phyloP scores from a whole-genome alignment of 176 grass and related monocot species.

The Zizania latifolia region DNA sequence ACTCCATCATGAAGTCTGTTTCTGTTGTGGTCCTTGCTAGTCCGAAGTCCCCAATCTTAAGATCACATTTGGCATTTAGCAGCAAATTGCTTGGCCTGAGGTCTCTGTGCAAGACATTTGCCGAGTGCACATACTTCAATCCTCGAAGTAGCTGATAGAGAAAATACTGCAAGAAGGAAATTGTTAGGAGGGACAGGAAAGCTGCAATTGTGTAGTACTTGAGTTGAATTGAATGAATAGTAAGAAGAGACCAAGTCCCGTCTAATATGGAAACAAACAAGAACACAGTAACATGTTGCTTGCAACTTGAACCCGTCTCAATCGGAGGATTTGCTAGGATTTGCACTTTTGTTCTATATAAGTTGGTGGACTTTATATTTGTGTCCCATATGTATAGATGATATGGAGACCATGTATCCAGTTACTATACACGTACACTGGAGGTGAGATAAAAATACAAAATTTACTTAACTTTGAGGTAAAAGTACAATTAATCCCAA shows the following conservation, averaged over 20 bases:
- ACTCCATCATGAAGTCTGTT: constrained; percentile 98
- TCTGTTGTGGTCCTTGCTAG: constrained; percentile 91
- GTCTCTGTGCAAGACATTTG: constrained; percentile 91
- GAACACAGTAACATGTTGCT: not conserved
- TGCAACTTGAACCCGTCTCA: not conserved
- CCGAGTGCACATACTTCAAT: constrained; percentile 93
- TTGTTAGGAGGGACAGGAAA: not conserved
- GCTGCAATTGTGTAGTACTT: not conserved
- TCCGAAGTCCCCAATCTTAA: constrained; percentile 96
- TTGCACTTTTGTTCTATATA: too few species aligned
- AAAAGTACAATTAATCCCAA: too few species aligned
- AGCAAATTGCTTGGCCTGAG: constrained; percentile 89
- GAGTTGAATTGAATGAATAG: not conserved
- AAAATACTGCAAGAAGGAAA: constrained; percentile 56
- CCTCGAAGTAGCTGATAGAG: constrained; percentile 90
- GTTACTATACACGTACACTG: too few species aligned
- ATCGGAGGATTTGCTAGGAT: too few species aligned
- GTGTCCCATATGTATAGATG: too few species aligned
- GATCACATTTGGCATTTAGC: constrained; percentile 85
- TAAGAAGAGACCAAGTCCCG: not conserved
- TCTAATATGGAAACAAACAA: not conserved
- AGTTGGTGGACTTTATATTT: too few species aligned
- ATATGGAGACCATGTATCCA: too few species aligned
- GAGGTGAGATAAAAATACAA: too few species aligned
- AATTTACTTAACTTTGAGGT: too few species aligned